Evolutionary conservation across 106 monocot genomes (phyloP), one percentile per base, ranked within the genome.

Genomic region (Xerophyta viscosa): DNA sequence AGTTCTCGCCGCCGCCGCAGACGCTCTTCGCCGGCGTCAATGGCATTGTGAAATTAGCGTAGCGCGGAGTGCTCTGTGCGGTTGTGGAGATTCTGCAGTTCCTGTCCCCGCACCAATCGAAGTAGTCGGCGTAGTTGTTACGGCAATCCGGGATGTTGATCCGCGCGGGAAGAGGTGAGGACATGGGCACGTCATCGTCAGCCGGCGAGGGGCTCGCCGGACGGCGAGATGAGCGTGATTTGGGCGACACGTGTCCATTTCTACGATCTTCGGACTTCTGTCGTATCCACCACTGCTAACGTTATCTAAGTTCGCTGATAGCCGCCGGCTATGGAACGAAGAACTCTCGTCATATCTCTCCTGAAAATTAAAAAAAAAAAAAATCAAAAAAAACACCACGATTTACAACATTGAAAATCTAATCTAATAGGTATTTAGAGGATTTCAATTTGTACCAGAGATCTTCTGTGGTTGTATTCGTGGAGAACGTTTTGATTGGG

Each of bases 241-340:
- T 77, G 27, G 78, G 84, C 0, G 67, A 14, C 50, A 54, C 0
- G 84, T 76, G 52, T 84, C 84, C 6, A 84, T 79, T 48, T 84
- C 84, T 1, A 84, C 84, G 7, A 79, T 75, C 63, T 77, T 84
- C 11, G 84, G 84, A 52, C 84, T 83, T 7, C 56, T 29, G 31
- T 77, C 69, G 22, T 18, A 69, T 46, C 61, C 52, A 27, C 24
- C 52, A 27, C 30, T 58, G 48, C 56, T 63, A 13, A 42, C 18
- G 46, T 27, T 58, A 44, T 80, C 80, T 0, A 68, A 24, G 54
- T 52, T 67, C 31, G 52, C 49, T 2, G 76, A 76, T 1, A 71
- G 27, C 39, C 67, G 56, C 17, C 77, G 65, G 46, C 62, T 51
- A 50, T 66, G 72, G 44, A 71, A 46, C 14, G 70, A 6, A 10